Evolutionary conservation across 2,329 filamentous ascomycete genomes (phyloP), one percentile per base, ranked within the genome.

Genomic region (Cladosporium sphaerospermum): DNA sequence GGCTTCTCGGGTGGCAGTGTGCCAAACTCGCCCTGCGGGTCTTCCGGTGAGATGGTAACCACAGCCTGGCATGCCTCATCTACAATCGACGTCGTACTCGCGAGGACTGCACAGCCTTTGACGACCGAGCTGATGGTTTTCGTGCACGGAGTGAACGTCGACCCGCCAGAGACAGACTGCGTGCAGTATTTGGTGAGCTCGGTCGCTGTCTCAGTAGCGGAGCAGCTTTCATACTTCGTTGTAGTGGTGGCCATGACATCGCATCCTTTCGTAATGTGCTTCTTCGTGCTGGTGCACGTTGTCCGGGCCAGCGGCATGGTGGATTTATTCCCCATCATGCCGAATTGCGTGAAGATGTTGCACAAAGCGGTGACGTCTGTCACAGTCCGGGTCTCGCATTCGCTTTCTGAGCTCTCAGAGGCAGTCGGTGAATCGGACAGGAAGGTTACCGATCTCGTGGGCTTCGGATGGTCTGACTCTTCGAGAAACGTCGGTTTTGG

Each of bases 121-220:
- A 53, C 32, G 9, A 53, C 45, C 5, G 51, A 42, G 10, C 44
- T 53, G 43, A 34, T 33, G 4, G 51, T 53, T 11, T 37, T 53
- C 2, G 51, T 53, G 31, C 51, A 53, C 16, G 51, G 43, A 4
- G 51, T 53, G 31, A 41, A 41, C 1, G 51, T 53, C 3, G 31
- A n/a, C 14, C 45, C 37, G 11, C 8, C 51, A 2, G 44, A 46
- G 10, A 53, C 37, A 4, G 37, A 46, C 9, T 43, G 43, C 9
- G 43, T 47, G 4, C 51, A 53, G 9, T 34, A 47, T n/a, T 53
- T 46, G 2, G 51, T 53, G 28, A 47, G 23, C 13, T 53, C 51
- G 7, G 51, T 46, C 9, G 40, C 51, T 2, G 51, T 53, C 18
- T 43, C 36, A 4, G 31, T 47, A 6, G 7, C 23, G 7, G 51